A percentile compares a stretch with the other conserved stretches of the same genome.
Evolutionary conservation across 2,329 filamentous ascomycete genomes (phyloP).

Genomic region (Chaetomiaceae sp.): DNA sequence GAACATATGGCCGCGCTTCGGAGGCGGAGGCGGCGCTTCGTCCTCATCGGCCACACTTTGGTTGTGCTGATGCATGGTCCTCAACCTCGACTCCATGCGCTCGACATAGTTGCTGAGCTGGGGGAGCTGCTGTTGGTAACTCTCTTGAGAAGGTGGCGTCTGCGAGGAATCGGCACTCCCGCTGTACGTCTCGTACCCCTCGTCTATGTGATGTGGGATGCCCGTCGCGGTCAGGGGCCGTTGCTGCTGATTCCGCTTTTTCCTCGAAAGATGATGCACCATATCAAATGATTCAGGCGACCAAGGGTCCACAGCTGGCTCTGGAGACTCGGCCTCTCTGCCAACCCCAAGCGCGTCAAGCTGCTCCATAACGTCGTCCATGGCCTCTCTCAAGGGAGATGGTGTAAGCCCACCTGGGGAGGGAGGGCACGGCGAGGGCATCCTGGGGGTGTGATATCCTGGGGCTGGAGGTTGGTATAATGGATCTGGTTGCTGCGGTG

Average conservation of each 20-base stretch:
- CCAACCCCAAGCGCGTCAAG: conserved; percentile 73
- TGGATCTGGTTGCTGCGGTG: conserved; percentile 27
- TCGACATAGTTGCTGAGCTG: conserved; percentile 83
- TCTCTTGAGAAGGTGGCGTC: conserved; percentile 39
- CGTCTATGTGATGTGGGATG: conserved; percentile 53
- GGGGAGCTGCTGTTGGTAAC: conserved; percentile 51
- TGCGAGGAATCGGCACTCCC: conserved; percentile 51
- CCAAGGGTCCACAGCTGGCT: conserved; percentile 69
- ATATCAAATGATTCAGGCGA: conserved; percentile 80
- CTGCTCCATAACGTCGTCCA: conserved; percentile 97
- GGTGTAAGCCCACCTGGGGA: conserved; percentile 76
- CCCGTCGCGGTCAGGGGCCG: conserved; percentile 73
- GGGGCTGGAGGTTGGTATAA: conserved; percentile 35
- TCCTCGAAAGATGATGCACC: conserved; percentile 41
- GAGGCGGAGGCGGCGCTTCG: conserved; percentile 58
- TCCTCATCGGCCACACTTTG: conserved; percentile 47
- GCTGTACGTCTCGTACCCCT: conserved; percentile 55
- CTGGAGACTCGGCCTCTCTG: conserved; percentile 51
- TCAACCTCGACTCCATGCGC: conserved; percentile 81
- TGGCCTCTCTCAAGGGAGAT: conserved; percentile 86
- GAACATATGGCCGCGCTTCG: conserved; percentile 47
- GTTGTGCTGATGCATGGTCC: conserved; percentile 63
- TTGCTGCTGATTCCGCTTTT: conserved; percentile 28
- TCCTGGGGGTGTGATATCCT: conserved; percentile 52
- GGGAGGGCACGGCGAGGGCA: conserved; percentile 60